These are phyloP conservation scores for Nitzschia sp. DNA, from an alignment of 108 stramenopile genomes.

Conservation along the genomic window DNA sequence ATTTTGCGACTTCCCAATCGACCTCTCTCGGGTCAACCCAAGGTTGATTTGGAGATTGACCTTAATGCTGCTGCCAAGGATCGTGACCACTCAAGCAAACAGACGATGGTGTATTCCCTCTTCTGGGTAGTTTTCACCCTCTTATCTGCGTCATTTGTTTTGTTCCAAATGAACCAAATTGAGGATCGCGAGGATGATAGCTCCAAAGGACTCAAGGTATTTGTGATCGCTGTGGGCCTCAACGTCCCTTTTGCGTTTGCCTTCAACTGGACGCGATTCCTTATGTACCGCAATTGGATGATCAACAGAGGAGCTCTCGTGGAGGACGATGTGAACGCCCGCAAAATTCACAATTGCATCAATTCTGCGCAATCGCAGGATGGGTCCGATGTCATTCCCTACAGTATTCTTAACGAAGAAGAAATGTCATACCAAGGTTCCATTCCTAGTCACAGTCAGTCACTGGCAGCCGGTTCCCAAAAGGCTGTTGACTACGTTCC, in stretches of 20 bases:
- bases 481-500: not conserved
- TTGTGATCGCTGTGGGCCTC: conserved; percentile 30
- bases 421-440: conserved; percentile 53
- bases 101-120: conserved; percentile 19
- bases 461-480: not conserved
- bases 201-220: conserved; percentile 26
- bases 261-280: conserved; percentile 47
- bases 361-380: conserved; percentile 19
- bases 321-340: conserved; percentile 15
- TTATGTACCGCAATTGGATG: conserved; percentile 64
- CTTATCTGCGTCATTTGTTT: conserved; percentile 34
- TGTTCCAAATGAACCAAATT: conserved; percentile 38
- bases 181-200: conserved; percentile 39
- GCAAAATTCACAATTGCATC: conserved; percentile 19
- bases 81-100: conserved; percentile 23
- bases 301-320: conserved; percentile 42
- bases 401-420: conserved; percentile 41
- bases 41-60: conserved; percentile 72
- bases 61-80: conserved; percentile 42
- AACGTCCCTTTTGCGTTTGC: conserved; percentile 38
- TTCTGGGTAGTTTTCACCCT: conserved; percentile 58
- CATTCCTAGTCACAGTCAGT: conserved; percentile 39
- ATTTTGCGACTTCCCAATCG: conserved; percentile 54
- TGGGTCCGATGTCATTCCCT: conserved; percentile 37
- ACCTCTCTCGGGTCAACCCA: conserved; percentile 67